Evolutionary conservation across 2,329 filamentous ascomycete species (phyloP), one percentile per base, ranked within the genome.

Genomic region (Rhynchosporium secalis): DNA sequence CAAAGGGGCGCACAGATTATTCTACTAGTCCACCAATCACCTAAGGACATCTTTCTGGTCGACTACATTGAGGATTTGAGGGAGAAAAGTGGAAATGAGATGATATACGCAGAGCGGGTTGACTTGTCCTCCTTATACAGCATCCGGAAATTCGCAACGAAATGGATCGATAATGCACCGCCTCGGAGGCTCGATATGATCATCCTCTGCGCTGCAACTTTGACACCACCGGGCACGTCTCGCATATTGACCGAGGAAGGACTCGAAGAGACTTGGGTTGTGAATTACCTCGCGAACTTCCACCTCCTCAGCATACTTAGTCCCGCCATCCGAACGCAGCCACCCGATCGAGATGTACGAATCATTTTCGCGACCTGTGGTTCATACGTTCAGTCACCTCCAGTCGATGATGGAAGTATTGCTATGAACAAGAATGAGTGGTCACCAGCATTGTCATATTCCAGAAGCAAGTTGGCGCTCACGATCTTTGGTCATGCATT

Each of bases 201-300:
- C 52, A 84, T 99, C 26, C 82, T 99, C 20, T 96, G 92, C 75
- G 95, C 89, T 9, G 90, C 90, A 49, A 89, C 88, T 0, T 79
- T 92, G 68, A 91, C 89, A 4, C 88, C 91, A 2, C 83, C 83
- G 10, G 90, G 87, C 1, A 81, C 83, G 4, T 77, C 80, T 66
- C 79, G 84, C 33, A 78, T 76, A 1, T 78, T 84, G 67, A 96
- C 92, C 0, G 77, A 81, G 5, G 92, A 97, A 72, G 92, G 92
- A 0, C 79, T 98, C 13, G 94, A 98, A 73, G 83, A 88, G 68
- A 94, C 90, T 64, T 98, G 93, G 93, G 92, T 92, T 78, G 81
- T 98, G 70, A 99, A 99, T 74, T 99, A 92, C 75, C 83, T 99
- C 45, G 89, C 92, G 66, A 98, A 97, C 75, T 98, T 97, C 78